A percentile compares a stretch with the other conserved stretches of the same genome.
phyloP scores from a whole-genome alignment of 176 grass and related monocot genomes.

The Cocos nucifera region DNA sequence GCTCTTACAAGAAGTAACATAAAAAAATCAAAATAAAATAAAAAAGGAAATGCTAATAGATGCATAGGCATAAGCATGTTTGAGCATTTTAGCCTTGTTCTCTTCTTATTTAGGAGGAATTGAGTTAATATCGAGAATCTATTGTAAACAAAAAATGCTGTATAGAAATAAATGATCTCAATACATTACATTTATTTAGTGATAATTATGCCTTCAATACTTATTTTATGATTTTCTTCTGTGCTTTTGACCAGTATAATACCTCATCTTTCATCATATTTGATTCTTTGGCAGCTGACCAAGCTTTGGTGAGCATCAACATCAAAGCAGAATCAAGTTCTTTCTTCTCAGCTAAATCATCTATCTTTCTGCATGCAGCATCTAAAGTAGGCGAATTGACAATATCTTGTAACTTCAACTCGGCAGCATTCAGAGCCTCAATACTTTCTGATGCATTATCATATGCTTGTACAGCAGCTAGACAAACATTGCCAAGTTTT shows the following conservation, averaged over 20 bases:
- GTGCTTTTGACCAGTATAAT: slow-evolving; percentile 13
- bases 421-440: slow-evolving; percentile 53
- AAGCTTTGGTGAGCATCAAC: slow-evolving; percentile 73
- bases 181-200: too few species aligned
- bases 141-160: too few species aligned
- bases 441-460: slow-evolving; percentile 56
- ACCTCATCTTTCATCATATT: slow-evolving; percentile 78
- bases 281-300: slow-evolving; percentile 79
- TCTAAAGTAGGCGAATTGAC: slow-evolving; percentile 59
- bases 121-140: too few species aligned
- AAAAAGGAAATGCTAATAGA: too few species aligned
- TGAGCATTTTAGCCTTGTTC: too few species aligned
- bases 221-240: not conserved
- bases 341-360: slow-evolving; percentile 81
- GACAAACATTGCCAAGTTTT: slow-evolving; percentile 66
- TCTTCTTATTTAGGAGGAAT: too few species aligned
- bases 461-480: slow-evolving; percentile 68
- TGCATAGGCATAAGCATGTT: too few species aligned
- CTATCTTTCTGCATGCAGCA: slow-evolving; percentile 71
- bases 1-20: not conserved
- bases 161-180: too few species aligned
- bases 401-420: slow-evolving; percentile 79
- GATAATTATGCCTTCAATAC: slow-evolving; percentile 1
- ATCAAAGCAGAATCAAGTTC: slow-evolving; percentile 64
- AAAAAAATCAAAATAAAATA: too few species aligned